Evolutionary conservation across 352 stramenopile genomes (phyloP).

Genomic region (Phytophthora tubulina): DNA sequence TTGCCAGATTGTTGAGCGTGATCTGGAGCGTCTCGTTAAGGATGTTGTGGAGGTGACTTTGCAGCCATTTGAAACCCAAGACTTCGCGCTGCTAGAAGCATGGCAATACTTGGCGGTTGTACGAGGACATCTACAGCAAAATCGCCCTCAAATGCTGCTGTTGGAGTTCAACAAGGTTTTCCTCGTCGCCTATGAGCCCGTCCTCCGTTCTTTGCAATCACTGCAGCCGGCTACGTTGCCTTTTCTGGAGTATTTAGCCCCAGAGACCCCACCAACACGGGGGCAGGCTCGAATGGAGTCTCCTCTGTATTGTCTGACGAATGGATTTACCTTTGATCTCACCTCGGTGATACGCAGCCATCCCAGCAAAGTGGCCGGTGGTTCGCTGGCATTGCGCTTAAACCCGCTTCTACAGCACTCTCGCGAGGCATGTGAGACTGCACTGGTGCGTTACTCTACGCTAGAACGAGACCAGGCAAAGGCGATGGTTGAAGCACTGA

Average conservation of each 20-base stretch:
- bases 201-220: conserved; percentile 55
- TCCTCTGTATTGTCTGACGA: conserved; percentile 44
- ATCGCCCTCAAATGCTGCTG: conserved; percentile 38
- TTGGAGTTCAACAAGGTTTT: conserved; percentile 68
- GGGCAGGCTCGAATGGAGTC: conserved; percentile 34
- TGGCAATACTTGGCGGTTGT: conserved; percentile 19
- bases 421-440: conserved; percentile 28
- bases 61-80: conserved; percentile 45
- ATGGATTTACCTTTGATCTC: conserved; percentile 47
- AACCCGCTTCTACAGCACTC: conserved; percentile 30
- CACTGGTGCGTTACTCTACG: conserved; percentile 41
- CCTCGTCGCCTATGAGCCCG: conserved; percentile 57
- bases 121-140: conserved; percentile 13
- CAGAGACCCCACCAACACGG: conserved; percentile 17
- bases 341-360: conserved; percentile 26
- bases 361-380: neutral
- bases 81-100: conserved; percentile 35
- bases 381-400: conserved; percentile 24
- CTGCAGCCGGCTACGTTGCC: conserved; percentile 34
- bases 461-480: conserved; percentile 71
- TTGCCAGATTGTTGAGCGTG: conserved; percentile 48
- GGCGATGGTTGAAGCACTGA: conserved; percentile 73
- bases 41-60: conserved; percentile 45
- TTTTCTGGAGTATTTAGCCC: conserved; percentile 53
- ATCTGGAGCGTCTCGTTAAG: conserved; percentile 37